Percentiles rank a stretch among this genome's conserved stretches.
Conservation (phyloP, 208 protist species). For the Perkinsela sp. region DNA sequence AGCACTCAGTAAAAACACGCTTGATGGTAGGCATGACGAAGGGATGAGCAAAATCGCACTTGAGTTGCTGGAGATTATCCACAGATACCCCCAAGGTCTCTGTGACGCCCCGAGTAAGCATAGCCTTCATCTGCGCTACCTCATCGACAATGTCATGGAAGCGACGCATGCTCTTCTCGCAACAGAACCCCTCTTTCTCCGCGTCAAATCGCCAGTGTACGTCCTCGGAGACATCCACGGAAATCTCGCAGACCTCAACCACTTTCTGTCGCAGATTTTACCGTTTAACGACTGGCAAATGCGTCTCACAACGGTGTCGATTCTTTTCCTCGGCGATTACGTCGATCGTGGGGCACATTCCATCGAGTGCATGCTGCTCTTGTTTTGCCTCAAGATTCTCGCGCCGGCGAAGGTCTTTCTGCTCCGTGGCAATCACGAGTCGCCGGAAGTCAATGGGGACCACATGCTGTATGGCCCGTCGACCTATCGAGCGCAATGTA, state of each 20-base stretch:
- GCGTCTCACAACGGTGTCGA: slow-evolving; percentile 62
- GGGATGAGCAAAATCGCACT: background rate
- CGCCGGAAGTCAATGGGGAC: slow-evolving; percentile 64
- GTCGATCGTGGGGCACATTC: slow-evolving; percentile 80
- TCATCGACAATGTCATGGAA: slow-evolving; percentile 46
- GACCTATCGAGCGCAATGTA: slow-evolving; percentile 59
- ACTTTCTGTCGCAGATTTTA: slow-evolving; percentile 65
- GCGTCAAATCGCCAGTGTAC: slow-evolving; percentile 51
- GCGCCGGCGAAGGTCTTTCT: slow-evolving; percentile 62
- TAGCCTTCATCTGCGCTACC: slow-evolving; percentile 27
- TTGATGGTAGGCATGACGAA: background rate
- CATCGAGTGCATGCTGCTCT: slow-evolving; percentile 62
- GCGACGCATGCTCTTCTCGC: slow-evolving; percentile 44
- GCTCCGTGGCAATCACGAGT: slow-evolving; percentile 73
- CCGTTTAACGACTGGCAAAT: slow-evolving; percentile 39
- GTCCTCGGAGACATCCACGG: slow-evolving; percentile 77
- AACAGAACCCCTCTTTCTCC: slow-evolving; percentile 52
- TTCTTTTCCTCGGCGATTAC: slow-evolving; percentile 94
- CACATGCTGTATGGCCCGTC: slow-evolving; percentile 46
- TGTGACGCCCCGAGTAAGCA: background rate
- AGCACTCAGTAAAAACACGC: background rate
- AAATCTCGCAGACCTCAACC: slow-evolving; percentile 71
- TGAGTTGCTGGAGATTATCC: background rate
- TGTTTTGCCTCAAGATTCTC: slow-evolving; percentile 66
- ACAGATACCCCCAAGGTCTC: background rate